A percentile compares a stretch with the other conserved stretches of the same genome.
Conservation (phyloP, 495 filamentous ascomycete species). For the Penicillium pulvis region DNA sequence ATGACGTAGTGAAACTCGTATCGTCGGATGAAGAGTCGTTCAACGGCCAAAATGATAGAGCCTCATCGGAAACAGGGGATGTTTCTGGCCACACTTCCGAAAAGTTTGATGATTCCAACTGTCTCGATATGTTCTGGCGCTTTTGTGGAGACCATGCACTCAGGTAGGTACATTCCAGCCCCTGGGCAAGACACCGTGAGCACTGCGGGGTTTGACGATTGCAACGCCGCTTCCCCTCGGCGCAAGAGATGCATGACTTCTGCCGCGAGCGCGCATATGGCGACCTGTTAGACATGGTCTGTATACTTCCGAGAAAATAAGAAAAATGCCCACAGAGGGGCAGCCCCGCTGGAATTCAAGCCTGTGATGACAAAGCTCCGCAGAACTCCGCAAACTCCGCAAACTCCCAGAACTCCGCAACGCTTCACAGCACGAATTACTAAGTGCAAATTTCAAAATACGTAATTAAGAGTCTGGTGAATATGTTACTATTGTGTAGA, state of each 20-base stretch:
- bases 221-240: conserved; percentile 22
- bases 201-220: conserved; percentile 27
- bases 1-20: background rate
- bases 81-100: background rate
- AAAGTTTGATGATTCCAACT: background rate
- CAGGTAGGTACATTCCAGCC: conserved; percentile 16
- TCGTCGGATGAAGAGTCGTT: too few species aligned
- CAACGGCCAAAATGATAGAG: too few species aligned
- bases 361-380: background rate
- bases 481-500: too few species aligned
- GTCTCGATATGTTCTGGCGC: background rate
- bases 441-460: background rate
- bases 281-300: conserved; percentile 9
- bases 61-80: background rate
- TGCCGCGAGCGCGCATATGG: conserved; percentile 12
- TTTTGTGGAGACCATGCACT: background rate
- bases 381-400: background rate
- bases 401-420: conserved; percentile 4
- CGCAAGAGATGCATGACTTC: conserved; percentile 22
- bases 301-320: background rate
- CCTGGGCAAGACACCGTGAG: conserved; percentile 16
- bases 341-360: background rate
- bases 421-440: background rate
- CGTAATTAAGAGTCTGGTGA: background rate
- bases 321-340: background rate